Conservation (phyloP, 2,329 filamentous ascomycete species). For the Magnaporthiopsis incrustans region DNA sequence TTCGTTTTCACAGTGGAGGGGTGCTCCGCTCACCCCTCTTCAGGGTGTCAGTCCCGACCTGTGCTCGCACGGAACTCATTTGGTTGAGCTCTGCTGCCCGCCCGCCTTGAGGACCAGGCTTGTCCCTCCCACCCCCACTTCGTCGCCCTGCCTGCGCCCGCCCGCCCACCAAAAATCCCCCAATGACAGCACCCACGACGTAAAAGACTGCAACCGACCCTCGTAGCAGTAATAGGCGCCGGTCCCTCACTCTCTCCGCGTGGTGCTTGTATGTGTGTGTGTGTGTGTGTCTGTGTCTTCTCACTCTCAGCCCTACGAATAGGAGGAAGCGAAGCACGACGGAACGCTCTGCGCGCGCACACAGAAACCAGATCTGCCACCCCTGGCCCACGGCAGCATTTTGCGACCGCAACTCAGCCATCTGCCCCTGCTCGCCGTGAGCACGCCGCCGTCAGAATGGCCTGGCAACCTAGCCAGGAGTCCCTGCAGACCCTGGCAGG, state of each 20-base stretch:
- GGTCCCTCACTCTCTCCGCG: neutral
- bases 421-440: neutral
- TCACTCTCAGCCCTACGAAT: neutral
- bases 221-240: neutral
- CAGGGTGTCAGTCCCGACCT: neutral
- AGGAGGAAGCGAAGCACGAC: neutral
- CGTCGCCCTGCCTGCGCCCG: neutral
- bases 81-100: neutral
- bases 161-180: neutral
- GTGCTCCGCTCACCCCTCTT: neutral
- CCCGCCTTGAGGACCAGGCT: neutral
- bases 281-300: neutral
- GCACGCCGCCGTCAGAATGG: conserved; percentile 45
- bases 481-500: conserved; percentile 81
- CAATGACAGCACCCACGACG: neutral
- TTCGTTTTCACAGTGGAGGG: neutral
- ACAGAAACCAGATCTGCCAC: neutral
- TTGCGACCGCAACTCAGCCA: neutral
- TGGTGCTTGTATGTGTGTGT: neutral
- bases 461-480: conserved; percentile 86
- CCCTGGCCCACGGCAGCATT: neutral
- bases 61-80: neutral
- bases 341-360: neutral
- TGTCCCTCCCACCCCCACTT: neutral
- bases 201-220: neutral